These are phyloP conservation scores for Nitzschia sp. DNA, from an alignment of 108 stramenopile genomes.

Conservation along the genomic window DNA sequence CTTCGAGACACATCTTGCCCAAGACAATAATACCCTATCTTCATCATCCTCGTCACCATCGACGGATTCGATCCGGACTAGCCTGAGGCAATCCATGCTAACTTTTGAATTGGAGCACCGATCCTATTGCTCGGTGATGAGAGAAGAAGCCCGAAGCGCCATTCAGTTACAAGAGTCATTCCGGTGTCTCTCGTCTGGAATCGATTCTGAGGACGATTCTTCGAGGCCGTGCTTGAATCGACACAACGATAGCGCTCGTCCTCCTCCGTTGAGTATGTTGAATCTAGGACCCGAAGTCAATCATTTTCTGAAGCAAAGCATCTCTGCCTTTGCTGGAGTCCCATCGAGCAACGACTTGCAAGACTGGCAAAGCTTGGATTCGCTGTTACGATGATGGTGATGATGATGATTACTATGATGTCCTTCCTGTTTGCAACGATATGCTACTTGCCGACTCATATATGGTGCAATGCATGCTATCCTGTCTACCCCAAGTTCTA, in stretches of 20 bases:
- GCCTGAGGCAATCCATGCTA: neutral
- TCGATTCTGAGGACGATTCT: neutral
- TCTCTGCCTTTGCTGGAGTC: neutral
- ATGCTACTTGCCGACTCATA: too few species aligned
- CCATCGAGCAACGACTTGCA: neutral
- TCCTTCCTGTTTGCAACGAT: too few species aligned
- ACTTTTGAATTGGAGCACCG: neutral
- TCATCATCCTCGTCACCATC: neutral
- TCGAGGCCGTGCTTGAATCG: too few species aligned
- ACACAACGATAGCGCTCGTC: too few species aligned
- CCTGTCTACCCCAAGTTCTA: too few species aligned
- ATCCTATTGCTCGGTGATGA: neutral
- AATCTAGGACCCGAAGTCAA: neutral
- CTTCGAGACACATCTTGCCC: neutral
- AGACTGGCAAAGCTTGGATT: conserved; percentile 2
- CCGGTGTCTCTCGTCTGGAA: neutral
- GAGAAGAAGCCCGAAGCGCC: neutral
- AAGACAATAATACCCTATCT: neutral
- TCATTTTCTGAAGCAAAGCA: neutral
- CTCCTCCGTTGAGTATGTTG: neutral
- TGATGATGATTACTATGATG: too few species aligned
- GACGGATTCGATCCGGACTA: neutral
- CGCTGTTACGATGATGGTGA: neutral
- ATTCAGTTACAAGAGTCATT: neutral
- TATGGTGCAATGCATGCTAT: too few species aligned